A percentile compares a stretch with the other conserved stretches of the same genome.
Evolutionary conservation across 495 filamentous ascomycete genomes (phyloP).

Genomic region (Rhizodiscina lignyota): DNA sequence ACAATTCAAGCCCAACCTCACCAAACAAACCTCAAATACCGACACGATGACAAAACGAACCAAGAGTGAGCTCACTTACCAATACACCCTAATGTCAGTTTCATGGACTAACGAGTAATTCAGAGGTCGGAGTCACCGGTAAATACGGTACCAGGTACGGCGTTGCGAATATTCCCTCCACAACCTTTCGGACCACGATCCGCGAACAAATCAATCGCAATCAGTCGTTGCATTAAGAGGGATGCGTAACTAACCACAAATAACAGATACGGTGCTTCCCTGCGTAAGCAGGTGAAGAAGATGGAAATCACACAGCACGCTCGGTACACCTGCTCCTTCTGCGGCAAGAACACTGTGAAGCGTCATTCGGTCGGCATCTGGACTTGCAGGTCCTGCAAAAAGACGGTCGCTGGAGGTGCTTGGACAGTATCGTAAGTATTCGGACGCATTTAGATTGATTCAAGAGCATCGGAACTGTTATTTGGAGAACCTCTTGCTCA

Average conservation of each 20-base stretch:
- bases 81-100: constrained; percentile 5
- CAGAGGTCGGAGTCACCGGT: constrained; percentile 72
- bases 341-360: constrained; percentile 91
- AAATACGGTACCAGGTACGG: constrained; percentile 32
- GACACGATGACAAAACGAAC: constrained; percentile 89
- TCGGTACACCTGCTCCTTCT: constrained; percentile 85
- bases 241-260: too few relatives aligned
- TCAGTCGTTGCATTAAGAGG: not conserved
- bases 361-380: constrained; percentile 88
- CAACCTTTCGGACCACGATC: not conserved
- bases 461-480: not conserved
- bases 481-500: constrained; percentile 1
- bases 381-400: constrained; percentile 61
- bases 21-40: constrained; percentile 14
- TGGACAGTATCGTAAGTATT: constrained; percentile 86
- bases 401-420: constrained; percentile 89
- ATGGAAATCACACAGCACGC: constrained; percentile 98
- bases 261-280: constrained; percentile 84
- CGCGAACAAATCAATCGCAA: not conserved
- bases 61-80: constrained; percentile 43
- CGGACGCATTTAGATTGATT: not conserved
- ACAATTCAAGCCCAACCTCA: constrained; percentile 16
- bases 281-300: constrained; percentile 99
- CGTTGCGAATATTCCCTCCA: not conserved
- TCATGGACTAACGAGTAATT: constrained; percentile 14